These are phyloP conservation scores for Didymella pomorum DNA, from an alignment of 2,329 filamentous ascomycete genomes.

Conservation along the genomic window DNA sequence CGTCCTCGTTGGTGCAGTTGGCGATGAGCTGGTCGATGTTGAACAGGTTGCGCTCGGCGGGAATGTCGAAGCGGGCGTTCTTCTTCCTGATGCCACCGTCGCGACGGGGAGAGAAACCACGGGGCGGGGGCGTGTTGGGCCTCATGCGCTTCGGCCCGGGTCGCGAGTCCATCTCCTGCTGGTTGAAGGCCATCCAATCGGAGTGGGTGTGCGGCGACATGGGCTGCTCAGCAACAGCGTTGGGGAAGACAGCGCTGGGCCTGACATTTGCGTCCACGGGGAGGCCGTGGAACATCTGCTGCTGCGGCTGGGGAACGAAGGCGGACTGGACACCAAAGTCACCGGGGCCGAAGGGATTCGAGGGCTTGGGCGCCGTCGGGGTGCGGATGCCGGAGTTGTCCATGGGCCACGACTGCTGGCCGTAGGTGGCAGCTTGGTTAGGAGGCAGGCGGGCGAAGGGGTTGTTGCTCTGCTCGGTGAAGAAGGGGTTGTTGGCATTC, in stretches of 20 bases:
- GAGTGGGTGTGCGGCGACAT: constrained; percentile 70
- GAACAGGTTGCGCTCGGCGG: constrained; percentile 87
- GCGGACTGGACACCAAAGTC: constrained; percentile 59
- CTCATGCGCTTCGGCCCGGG: constrained; percentile 65
- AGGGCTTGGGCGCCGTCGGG: constrained; percentile 75
- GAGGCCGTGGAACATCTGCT: constrained; percentile 52
- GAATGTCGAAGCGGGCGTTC: constrained; percentile 98
- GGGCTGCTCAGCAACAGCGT: constrained; percentile 54
- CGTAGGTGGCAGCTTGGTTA: constrained; percentile 56
- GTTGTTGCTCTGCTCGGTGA: constrained; percentile 57
- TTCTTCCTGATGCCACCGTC: constrained; percentile 97
- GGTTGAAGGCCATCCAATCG: constrained; percentile 63
- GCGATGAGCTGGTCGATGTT: constrained; percentile 95
- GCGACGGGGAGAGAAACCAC: constrained; percentile 77
- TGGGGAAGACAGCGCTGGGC: constrained; percentile 60
- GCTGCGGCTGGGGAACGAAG: constrained; percentile 54
- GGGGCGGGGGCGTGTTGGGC: constrained; percentile 71
- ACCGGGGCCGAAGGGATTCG: constrained; percentile 66
- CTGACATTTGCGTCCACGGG: constrained; percentile 53
- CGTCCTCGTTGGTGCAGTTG: constrained; percentile 85
- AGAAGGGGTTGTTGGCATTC: constrained; percentile 58
- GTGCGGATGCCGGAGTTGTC: constrained; percentile 76
- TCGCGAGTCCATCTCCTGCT: constrained; percentile 59
- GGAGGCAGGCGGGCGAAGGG: constrained; percentile 71
- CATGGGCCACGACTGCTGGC: constrained; percentile 67